Percentiles rank a stretch among this genome's conserved stretches.
phyloP scores from a whole-genome alignment of 139 green algal genomes.

The Haematococcus sp. region DNA sequence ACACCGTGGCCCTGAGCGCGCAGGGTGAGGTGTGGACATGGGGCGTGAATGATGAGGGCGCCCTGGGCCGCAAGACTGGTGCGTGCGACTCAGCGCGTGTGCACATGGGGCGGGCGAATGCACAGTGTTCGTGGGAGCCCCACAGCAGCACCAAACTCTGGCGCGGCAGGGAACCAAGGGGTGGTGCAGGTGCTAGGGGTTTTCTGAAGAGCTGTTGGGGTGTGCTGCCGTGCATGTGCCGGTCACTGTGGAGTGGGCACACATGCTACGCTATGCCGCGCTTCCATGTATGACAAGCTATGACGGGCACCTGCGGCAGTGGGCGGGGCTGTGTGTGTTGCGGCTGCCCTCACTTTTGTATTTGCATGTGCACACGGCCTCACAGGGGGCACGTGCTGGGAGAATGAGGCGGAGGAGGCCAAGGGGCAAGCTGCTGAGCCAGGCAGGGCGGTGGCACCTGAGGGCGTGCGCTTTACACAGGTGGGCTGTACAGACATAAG shows the following conservation, averaged over 20 bases:
- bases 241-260: no score
- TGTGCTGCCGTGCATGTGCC: no score
- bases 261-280: no score
- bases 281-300: no score
- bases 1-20: constrained; percentile 71
- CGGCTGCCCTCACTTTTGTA: no score
- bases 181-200: no score
- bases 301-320: no score
- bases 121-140: no score
- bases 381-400: constrained; percentile 22
- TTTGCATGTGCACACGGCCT: neutral
- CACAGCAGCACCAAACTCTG: no score
- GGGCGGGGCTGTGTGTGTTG: no score
- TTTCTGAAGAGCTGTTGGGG: no score
- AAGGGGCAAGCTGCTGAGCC: constrained; percentile 46
- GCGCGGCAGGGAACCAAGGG: no score
- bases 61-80: constrained; percentile 67
- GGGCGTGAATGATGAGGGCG: constrained; percentile 93
- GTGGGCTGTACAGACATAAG: constrained; percentile 38
- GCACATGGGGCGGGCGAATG: neutral
- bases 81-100: constrained; percentile 6
- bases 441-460: constrained; percentile 43
- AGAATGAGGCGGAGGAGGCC: constrained; percentile 16
- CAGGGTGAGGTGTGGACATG: constrained; percentile 68
- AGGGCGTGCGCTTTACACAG: constrained; percentile 42